Percentiles rank a stretch among this genome's conserved stretches.
phyloP scores from a whole-genome alignment of 192 early-diverging fungal genomes.

The Diversispora epigaea region DNA sequence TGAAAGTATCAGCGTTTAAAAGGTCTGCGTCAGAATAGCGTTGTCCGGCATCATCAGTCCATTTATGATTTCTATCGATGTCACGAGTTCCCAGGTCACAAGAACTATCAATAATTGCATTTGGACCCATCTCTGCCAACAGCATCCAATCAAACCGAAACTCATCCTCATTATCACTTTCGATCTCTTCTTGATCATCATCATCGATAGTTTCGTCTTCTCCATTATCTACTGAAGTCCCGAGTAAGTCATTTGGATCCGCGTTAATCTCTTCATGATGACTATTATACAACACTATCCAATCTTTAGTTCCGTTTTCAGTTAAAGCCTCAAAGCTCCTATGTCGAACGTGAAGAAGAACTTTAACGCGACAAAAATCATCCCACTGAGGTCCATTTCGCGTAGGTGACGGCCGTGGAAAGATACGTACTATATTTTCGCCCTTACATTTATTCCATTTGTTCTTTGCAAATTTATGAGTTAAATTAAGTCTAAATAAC shows the following conservation, averaged over 20 bases:
- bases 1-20: not conserved
- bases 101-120: not conserved
- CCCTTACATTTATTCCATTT: not conserved
- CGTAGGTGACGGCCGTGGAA: not conserved
- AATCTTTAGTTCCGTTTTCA: not conserved
- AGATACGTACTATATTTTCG: not conserved
- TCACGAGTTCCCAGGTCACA: not conserved
- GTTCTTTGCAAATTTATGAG: not conserved
- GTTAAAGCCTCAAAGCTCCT: not conserved
- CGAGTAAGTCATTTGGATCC: not conserved
- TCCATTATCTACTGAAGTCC: not conserved
- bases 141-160: not conserved
- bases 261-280: not conserved
- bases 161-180: not conserved
- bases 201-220: not conserved
- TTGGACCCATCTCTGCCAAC: too few relatives aligned
- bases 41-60: not conserved
- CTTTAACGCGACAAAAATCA: not conserved
- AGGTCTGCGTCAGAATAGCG: not conserved
- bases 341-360: not conserved
- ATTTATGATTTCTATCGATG: not conserved
- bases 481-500: not conserved
- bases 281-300: not conserved
- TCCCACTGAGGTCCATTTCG: not conserved
- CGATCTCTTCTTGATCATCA: not conserved